Base-by-base conservation (phyloP, 2,329 filamentous ascomycete species). In the Fusarium foetens region DNA sequence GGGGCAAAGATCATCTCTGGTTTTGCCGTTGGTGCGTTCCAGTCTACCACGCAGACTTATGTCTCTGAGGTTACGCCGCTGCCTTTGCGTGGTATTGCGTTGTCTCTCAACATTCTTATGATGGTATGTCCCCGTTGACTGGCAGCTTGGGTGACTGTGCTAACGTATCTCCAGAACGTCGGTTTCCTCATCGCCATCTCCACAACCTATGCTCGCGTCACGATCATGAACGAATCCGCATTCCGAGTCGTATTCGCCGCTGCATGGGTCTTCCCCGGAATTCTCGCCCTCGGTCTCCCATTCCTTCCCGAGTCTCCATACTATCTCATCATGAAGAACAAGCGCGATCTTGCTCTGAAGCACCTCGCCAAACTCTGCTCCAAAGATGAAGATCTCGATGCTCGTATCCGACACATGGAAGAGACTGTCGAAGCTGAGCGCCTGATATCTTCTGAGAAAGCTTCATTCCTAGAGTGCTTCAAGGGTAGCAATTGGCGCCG, bases 231-330 rank as follows among this genome's bases (percentile, higher is more conserved):
- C 27, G 61, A 63, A 29, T 63, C 61, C 3, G 61, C 61, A 16
- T 64, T 64, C 14, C 46, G 61, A 27, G 58, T 64, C 12, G 33
- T 64, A 6, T 64, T 64, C 8, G 61, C 61, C 13, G 39, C 39
- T 5, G 64, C 64, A 8, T 67, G 61, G 64, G 52, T 23, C 7
- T 67, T 67, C 23, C 64, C 64, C 3, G 64, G 61, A 11, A 38
- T 67, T 1, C 64, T 67, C 25, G 52, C 64, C 13, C 52, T 67
- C 7, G 64, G 64, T 4, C 64, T 66, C 11, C 64, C 61, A 19
- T 67, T 67, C 52, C 64, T 67, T 21, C 64, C 64, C 5, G 61
- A 67, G 5, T 67, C 64, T 16, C 64, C 64, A 21, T 67, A 67
- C 25, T 65, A 67, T 27, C 64, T 67, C 33, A 17, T 67, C 3